These are phyloP conservation scores for Fusarium concolor DNA, from an alignment of 2,329 filamentous ascomycete species.

Conservation along the genomic window DNA sequence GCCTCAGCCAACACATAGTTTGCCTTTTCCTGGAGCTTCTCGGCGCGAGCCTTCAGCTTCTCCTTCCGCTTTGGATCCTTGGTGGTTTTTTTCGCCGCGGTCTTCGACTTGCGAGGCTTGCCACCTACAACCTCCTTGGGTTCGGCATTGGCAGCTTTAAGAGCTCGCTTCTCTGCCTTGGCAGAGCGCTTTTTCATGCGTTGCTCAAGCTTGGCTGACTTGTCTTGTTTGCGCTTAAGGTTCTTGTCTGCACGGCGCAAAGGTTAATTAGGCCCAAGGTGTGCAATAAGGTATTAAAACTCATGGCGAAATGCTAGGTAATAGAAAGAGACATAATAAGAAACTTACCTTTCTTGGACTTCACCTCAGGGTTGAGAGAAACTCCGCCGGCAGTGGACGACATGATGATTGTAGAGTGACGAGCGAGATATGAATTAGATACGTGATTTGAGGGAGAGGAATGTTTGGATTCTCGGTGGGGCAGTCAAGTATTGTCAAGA, in stretches of 20 bases:
- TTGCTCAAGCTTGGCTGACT: conserved; percentile 34
- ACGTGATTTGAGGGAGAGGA: neutral
- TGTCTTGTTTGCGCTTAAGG: conserved; percentile 30
- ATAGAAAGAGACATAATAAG: neutral
- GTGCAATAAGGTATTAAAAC: neutral
- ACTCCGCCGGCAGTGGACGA: conserved; percentile 20
- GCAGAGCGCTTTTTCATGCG: conserved; percentile 53
- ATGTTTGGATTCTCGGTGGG: too few species aligned
- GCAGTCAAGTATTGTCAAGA: neutral
- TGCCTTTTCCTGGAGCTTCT: conserved; percentile 49
- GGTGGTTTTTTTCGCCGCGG: conserved; percentile 38
- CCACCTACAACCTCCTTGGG: conserved; percentile 49
- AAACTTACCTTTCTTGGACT: conserved; percentile 36
- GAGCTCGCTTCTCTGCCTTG: conserved; percentile 54
- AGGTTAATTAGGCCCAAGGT: neutral
- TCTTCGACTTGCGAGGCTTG: conserved; percentile 47
- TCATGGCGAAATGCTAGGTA: too few species aligned
- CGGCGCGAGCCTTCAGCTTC: conserved; percentile 53
- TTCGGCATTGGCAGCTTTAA: conserved; percentile 49
- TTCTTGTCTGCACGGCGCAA: conserved; percentile 24
- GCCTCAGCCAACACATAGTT: conserved; percentile 56
- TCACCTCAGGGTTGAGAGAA: conserved; percentile 32
- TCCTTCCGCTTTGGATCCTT: conserved; percentile 55
- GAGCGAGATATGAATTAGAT: conserved; percentile 8
- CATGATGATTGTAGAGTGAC: conserved; percentile 14